Conservation (phyloP, 257 asterid genomes). For the Solanum chiquidenum region DNA sequence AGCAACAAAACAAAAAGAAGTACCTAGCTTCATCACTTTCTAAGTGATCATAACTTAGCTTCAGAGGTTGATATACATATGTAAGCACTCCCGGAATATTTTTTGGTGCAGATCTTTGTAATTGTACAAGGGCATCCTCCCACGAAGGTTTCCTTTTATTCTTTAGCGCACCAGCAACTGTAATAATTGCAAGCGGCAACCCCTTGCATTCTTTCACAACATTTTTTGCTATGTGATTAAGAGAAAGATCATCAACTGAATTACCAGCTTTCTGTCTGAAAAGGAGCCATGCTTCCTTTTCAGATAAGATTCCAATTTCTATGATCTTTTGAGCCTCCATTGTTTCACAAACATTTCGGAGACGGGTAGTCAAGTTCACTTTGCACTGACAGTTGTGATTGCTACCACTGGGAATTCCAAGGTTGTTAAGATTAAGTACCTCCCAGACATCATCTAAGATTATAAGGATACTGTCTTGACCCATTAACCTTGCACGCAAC, state of each 20-base stretch:
- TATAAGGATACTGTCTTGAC: not conserved
- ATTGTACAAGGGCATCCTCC: slow-evolving; percentile 7
- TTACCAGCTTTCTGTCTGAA: slow-evolving; percentile 2
- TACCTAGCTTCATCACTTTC: not conserved
- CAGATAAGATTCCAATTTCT: not conserved
- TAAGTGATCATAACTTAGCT: slow-evolving; percentile 12
- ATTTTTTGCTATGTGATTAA: not conserved
- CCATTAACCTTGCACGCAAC: not conserved
- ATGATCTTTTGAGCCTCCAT: not conserved
- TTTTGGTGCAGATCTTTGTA: not conserved
- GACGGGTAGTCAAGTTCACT: slow-evolving; percentile 6
- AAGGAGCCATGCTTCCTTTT: slow-evolving; percentile 14
- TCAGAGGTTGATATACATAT: slow-evolving; percentile 4
- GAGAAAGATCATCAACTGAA: not conserved
- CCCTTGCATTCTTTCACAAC: slow-evolving; percentile 9
- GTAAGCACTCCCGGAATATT: not conserved
- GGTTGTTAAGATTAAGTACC: no score
- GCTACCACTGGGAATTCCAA: no score
- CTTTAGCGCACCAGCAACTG: slow-evolving; percentile 9
- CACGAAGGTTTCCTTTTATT: not conserved
- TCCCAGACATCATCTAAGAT: no score
- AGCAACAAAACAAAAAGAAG: slow-evolving; percentile 13
- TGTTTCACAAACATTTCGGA: not conserved
- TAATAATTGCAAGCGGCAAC: not conserved
- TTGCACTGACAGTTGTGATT: slow-evolving; percentile 1